Base-by-base conservation (phyloP, 116 monocot species). In the Zostera marina region DNA sequence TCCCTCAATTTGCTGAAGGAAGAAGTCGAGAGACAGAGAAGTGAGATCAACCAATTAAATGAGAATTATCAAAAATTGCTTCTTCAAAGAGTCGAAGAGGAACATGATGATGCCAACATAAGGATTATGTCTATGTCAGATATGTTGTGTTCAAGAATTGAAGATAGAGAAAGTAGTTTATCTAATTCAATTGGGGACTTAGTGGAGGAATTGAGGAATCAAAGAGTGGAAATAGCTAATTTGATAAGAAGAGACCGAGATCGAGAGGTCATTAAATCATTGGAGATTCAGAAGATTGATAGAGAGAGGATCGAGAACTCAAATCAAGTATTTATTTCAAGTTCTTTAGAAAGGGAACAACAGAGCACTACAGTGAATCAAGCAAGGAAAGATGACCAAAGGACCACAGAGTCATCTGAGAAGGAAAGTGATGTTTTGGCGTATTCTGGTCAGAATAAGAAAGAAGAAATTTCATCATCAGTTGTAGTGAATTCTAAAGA, bases 131-230 rank as follows among this genome's bases (percentile, higher is more conserved):
- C 63, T 63, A 38, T 20, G 7, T 69, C 54, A n/a, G 26, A 21
- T 32, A 43, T 12, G 20, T 48, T 42, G 11, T 7, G 42, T 1
- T 45, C 67, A 6, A 68, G 48, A 17, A 38, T 42, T 21, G 64
- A 61, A 55, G 52, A 63, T 8, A 16, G n/a, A 1, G 58, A 58
- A 26, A 38, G 53, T 12, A 9, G 15, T 51, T 52, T 32, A 12
- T 65, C 65, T 52, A 22, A 65, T n/a, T 17, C 65, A 42, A 14
- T 54, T 24, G 9, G 13, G 14, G 52, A 4, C 25, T 54, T 72
- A 65, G 60, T 72, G 15, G 72, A 72, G 20, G 68, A 72, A 58
- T 47, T 68, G 39, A 59, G 51, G 47, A 60, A 55, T 63, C 72
- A 49, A 40, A 53, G 56, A 9, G 13, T 47, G 16, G 68, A 68